Percentiles rank a stretch among this genome's conserved stretches.
Conservation (phyloP, 208 protist species). For the Leishmania tarentolae region DNA sequence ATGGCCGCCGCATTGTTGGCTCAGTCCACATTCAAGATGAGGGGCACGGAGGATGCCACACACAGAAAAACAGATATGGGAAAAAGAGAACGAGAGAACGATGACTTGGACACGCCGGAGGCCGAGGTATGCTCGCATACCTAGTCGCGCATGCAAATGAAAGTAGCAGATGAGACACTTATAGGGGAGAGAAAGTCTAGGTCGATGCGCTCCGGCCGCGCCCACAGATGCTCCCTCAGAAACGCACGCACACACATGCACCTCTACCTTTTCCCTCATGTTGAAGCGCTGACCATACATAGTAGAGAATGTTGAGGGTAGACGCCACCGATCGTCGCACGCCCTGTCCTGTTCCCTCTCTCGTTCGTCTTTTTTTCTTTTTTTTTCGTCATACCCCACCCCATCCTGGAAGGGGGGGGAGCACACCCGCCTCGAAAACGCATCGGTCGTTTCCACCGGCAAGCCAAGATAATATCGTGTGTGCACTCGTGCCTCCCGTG, state of each 20-base stretch:
- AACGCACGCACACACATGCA: not conserved
- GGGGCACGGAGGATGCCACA: not conserved
- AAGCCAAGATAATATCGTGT: not conserved
- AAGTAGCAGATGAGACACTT: not conserved
- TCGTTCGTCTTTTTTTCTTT: not conserved
- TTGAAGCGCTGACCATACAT: not conserved
- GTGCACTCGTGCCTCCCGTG: not conserved
- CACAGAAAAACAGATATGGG: not conserved
- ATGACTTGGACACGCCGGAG: not conserved
- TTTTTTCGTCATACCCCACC: not conserved
- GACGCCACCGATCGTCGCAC: not conserved
- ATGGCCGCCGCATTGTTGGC: not conserved
- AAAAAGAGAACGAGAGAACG: not conserved
- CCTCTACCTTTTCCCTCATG: not conserved
- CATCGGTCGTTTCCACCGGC: not conserved
- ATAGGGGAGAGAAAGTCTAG: not conserved
- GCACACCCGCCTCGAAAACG: not conserved
- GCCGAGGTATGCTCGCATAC: not conserved
- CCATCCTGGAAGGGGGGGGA: not conserved
- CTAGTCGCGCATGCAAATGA: not conserved
- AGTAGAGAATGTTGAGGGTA: not conserved
- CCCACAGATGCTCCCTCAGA: not conserved
- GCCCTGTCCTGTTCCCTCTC: not conserved
- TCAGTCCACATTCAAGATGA: not conserved
- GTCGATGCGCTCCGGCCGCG: not conserved